phyloP scores from a whole-genome alignment of 1,284 basidiomycete genomes.

The Cutaneotrichosporon cutaneum region DNA sequence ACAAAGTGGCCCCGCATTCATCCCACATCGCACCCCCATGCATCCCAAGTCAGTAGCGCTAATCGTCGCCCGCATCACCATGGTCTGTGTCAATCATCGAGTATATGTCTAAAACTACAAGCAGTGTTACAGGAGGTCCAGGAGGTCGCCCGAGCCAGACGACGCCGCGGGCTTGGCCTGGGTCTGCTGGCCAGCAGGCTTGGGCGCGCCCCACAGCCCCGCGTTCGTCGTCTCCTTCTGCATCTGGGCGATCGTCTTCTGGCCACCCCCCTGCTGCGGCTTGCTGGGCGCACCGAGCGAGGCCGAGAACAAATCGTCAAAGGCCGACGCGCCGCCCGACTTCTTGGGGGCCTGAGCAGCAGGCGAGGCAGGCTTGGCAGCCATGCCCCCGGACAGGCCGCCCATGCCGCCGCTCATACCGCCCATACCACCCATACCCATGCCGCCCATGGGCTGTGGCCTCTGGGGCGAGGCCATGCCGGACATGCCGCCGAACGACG shows the following conservation, averaged over 20 bases:
- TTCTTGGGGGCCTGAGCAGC: conserved; percentile 15
- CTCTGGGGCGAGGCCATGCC: background rate
- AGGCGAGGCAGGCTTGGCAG: conserved; percentile 11
- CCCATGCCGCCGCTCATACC: conserved; percentile 12
- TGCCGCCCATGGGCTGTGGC: conserved; percentile 15
- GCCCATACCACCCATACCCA: conserved; percentile 12
- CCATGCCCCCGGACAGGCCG: conserved; percentile 13
- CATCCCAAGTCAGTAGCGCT: background rate
- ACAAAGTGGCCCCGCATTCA: background rate
- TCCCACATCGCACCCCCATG: no score
- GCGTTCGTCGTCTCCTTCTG: conserved; percentile 79
- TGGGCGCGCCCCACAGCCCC: conserved; percentile 63
- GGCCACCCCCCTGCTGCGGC: conserved; percentile 30
- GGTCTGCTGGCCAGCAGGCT: background rate
- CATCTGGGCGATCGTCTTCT: conserved; percentile 80
- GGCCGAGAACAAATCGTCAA: conserved; percentile 89
- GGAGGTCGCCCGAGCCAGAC: conserved; percentile 9
- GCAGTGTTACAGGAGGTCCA: conserved; percentile 6
- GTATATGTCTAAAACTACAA: conserved; percentile 6
- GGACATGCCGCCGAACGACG: background rate
- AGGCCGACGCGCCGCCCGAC: conserved; percentile 49
- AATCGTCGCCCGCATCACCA: background rate
- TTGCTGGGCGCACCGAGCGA: conserved; percentile 58
- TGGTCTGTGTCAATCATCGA: background rate
- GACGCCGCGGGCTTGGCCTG: conserved; percentile 1